Evolutionary conservation across 352 stramenopile genomes (phyloP), one percentile per base, ranked within the genome.

Genomic region (Pythium sukuiense): DNA sequence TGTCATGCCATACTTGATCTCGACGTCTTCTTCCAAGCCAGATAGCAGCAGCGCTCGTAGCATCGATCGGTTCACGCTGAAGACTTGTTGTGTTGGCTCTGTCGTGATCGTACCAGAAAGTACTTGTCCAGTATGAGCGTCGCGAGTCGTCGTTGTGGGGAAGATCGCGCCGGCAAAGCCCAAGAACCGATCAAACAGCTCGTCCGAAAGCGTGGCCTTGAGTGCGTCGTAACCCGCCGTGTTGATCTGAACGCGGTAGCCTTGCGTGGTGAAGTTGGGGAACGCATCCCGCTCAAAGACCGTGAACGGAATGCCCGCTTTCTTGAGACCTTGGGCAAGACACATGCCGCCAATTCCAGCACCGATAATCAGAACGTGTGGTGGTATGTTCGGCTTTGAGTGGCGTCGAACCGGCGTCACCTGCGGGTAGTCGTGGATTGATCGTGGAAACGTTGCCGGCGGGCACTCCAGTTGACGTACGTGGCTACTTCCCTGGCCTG

Each of bases 171-270:
- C 79, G 2, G 73, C 74, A 1, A 73, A 74, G 11, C 63, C 65
- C 39, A 85, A 58, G 29, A 89, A 81, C 1, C 83, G 67, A 50
- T 89, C 79, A 45, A 89, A 81, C 54, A 77, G 69, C 4, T 76
- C 66, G 2, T 63, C 26, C 0, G 73, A 71, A 16, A 89, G 63
- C 24, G 71, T 79, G 5, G 61, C 67, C 50, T 89, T 81, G 29
- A 89, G 65, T 32, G 79, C 76, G 52, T 89, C 76, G 63, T 87
- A 89, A 3, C 77, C 81, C 3, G 71, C 59, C 14, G 43, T 77
- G 67, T 89, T 79, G 62, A 89, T 84, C 20, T 72, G 79, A 48
- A 89, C 61, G 6, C 81, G 79, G 61, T 87, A 89, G 13, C 79
- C 81, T 27, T 89, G 81, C 6, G 76, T 76, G 2, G 70, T 71